A percentile compares a stretch with the other conserved stretches of the same genome.
Evolutionary conservation across 1,139 yeast genomes (phyloP).

Genomic region (Candida mesenterica): DNA sequence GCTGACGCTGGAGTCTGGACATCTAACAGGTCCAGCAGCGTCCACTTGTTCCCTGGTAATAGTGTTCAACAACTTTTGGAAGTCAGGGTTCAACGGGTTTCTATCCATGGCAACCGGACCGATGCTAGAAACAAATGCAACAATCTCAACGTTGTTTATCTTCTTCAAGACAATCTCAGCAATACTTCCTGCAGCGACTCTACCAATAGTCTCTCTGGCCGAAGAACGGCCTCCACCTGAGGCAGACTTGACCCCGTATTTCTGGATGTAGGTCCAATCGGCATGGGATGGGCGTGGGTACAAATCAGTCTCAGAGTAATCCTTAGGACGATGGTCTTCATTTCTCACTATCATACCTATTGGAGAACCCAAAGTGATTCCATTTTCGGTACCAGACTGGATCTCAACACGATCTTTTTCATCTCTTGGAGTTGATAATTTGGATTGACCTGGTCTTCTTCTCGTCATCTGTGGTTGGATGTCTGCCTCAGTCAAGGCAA

Average conservation of each 20-base stretch:
- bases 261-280: conserved; percentile 86
- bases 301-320: conserved; percentile 89
- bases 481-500: conserved; percentile 79
- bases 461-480: conserved; percentile 94
- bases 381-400: conserved; percentile 93
- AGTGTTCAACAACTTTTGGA: conserved; percentile 63
- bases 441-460: conserved; percentile 97
- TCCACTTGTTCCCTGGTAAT: conserved; percentile 90
- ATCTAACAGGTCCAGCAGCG: conserved; percentile 84
- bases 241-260: conserved; percentile 89
- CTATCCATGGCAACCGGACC: conserved; percentile 78
- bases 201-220: conserved; percentile 96
- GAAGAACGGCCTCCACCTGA: conserved; percentile 98
- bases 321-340: conserved; percentile 96
- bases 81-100: conserved; percentile 61
- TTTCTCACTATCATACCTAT: conserved; percentile 90
- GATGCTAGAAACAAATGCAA: conserved; percentile 91
- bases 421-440: conserved; percentile 89
- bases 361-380: conserved; percentile 91
- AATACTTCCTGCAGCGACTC: conserved; percentile 98
- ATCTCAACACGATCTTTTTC: conserved; percentile 91
- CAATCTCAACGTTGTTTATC: conserved; percentile 85
- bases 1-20: conserved; percentile 76
- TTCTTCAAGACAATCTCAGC: conserved; percentile 86
- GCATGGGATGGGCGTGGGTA: conserved; percentile 99